These are phyloP conservation scores for Aegilops longissima DNA, from an alignment of 176 grass and related monocot genomes.

Conservation along the genomic window DNA sequence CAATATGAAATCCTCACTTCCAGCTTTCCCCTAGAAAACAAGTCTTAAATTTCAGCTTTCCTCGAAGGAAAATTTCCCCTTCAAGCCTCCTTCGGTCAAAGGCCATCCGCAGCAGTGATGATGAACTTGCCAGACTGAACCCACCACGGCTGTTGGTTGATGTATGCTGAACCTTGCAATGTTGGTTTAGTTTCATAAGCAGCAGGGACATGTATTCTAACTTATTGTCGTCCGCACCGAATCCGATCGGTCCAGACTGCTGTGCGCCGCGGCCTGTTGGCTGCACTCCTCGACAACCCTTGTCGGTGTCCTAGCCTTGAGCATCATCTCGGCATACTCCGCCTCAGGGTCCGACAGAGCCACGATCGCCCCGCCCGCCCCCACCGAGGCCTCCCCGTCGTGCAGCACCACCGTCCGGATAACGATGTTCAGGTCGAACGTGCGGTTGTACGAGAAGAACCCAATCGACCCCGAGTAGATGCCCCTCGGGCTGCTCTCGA, in stretches of 20 bases:
- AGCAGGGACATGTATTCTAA: slow-evolving; percentile 17
- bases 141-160: neutral
- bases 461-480: slow-evolving; percentile 93
- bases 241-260: slow-evolving; percentile 9
- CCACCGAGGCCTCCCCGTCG: slow-evolving; percentile 64
- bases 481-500: slow-evolving; percentile 81
- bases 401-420: slow-evolving; percentile 74
- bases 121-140: neutral
- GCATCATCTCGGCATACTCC: slow-evolving; percentile 84
- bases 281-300: slow-evolving; percentile 51
- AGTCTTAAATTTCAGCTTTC: neutral
- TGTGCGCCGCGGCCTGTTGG: neutral
- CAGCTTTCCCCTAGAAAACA: neutral
- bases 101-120: neutral
- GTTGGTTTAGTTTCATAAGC: neutral
- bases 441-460: slow-evolving; percentile 83
- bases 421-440: slow-evolving; percentile 85
- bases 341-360: slow-evolving; percentile 71
- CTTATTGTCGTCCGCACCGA: slow-evolving; percentile 37
- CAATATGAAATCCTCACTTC: neutral
- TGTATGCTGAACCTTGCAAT: neutral
- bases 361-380: slow-evolving; percentile 77
- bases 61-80: neutral
- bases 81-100: neutral
- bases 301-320: slow-evolving; percentile 81